Conservation (phyloP, 768 basidiomycete genomes). For the Suillus alpinus region DNA sequence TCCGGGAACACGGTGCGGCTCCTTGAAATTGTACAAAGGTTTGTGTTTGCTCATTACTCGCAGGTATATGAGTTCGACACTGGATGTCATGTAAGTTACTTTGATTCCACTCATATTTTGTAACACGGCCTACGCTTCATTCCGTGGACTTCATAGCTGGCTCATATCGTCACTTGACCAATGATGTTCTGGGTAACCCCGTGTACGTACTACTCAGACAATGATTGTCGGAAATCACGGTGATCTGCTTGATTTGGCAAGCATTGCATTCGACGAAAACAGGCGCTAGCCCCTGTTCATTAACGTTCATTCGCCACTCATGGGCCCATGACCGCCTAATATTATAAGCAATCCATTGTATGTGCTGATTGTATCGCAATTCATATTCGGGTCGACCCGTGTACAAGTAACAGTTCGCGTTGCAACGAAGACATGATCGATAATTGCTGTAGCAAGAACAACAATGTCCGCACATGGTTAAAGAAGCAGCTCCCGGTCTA, state of each 20-base stretch:
- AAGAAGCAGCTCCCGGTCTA: neutral
- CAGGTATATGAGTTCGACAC: neutral
- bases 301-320: neutral
- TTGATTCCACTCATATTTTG: neutral
- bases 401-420: slow-evolving; percentile 13
- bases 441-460: neutral
- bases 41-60: neutral
- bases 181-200: slow-evolving; percentile 89
- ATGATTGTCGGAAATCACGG: slow-evolving; percentile 30
- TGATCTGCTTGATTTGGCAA: neutral
- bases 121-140: slow-evolving; percentile 94
- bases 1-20: slow-evolving; percentile 65
- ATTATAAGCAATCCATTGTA: neutral
- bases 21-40: neutral
- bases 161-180: slow-evolving; percentile 86
- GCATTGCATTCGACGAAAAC: neutral
- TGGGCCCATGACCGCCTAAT: neutral
- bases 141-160: slow-evolving; percentile 93
- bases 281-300: neutral
- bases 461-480: neutral
- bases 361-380: neutral
- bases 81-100: slow-evolving; percentile 65
- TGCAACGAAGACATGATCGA: slow-evolving; percentile 12
- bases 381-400: neutral
- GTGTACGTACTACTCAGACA: slow-evolving; percentile 85